Evolutionary conservation across 495 filamentous ascomycete species (phyloP).

Genomic region (Darksidea phi): DNA sequence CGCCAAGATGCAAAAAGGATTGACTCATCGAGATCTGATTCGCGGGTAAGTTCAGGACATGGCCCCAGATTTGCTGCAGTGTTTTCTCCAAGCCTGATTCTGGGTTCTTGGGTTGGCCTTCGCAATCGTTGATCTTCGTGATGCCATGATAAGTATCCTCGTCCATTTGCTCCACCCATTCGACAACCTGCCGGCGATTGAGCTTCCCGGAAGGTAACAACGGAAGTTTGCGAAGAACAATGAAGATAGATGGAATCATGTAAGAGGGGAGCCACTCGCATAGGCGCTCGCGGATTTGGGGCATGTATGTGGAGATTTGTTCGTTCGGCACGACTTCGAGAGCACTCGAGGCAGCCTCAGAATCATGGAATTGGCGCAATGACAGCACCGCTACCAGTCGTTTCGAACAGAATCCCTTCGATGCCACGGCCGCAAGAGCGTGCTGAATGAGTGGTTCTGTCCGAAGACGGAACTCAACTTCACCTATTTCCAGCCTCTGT

Average conservation of each 20-base stretch:
- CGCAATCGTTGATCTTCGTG: too few relatives aligned
- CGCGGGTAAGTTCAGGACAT: constrained; percentile 18
- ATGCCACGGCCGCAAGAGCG: constrained; percentile 1
- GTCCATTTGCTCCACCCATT: too few relatives aligned
- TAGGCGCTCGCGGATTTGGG: neutral
- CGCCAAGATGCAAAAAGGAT: constrained; percentile 30
- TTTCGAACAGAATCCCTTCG: constrained; percentile 7
- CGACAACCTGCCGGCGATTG: constrained; percentile 10
- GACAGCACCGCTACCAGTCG: neutral
- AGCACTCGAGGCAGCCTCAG: too few relatives aligned
- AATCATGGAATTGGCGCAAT: too few relatives aligned
- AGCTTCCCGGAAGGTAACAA: constrained; percentile 23
- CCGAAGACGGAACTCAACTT: constrained; percentile 39
- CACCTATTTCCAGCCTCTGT: constrained; percentile 49
- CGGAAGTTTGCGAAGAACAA: constrained; percentile 23
- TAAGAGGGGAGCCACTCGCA: constrained; percentile 22
- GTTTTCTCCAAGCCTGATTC: too few relatives aligned
- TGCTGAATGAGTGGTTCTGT: neutral
- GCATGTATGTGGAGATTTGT: too few relatives aligned
- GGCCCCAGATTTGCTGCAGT: too few relatives aligned
- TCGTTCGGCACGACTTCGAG: too few relatives aligned
- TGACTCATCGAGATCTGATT: constrained; percentile 7
- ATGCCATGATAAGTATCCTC: too few relatives aligned
- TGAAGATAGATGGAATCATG: constrained; percentile 32
- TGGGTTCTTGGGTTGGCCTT: too few relatives aligned